phyloP scores from a whole-genome alignment of 345 rosid genomes.

The Microthlaspi erraticum region DNA sequence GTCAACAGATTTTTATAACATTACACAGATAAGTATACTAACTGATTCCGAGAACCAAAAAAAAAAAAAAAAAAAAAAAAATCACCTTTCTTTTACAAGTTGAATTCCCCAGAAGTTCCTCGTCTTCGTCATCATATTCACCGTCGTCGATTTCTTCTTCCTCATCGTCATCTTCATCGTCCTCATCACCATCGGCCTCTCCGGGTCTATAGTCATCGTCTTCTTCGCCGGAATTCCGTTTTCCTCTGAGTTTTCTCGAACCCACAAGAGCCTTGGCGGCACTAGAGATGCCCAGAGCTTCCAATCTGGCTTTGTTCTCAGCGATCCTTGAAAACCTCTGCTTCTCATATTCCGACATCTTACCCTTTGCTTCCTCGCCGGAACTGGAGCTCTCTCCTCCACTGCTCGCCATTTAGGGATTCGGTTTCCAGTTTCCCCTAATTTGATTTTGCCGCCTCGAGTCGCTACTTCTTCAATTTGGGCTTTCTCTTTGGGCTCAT shows the following conservation, averaged over 20 bases:
- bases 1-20: too few relatives aligned
- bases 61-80: too few relatives aligned
- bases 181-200: too few relatives aligned
- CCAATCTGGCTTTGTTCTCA: conserved; percentile 80
- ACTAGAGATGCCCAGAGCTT: conserved; percentile 72
- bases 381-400: conserved; percentile 40
- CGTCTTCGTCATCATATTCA: conserved; percentile 43
- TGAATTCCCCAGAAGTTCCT: conserved; percentile 42
- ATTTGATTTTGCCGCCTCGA: conserved; percentile 24
- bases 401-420: conserved; percentile 22
- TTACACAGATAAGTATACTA: too few relatives aligned
- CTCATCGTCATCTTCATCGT: too few relatives aligned
- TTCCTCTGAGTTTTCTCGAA: conserved; percentile 46
- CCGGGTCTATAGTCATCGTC: conserved; percentile 55
- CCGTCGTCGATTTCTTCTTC: conserved; percentile 34
- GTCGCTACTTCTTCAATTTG: neutral
- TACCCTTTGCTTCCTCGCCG: conserved; percentile 30
- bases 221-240: conserved; percentile 55
- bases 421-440: neutral
- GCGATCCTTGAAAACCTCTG: conserved; percentile 75
- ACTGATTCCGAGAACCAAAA: too few relatives aligned
- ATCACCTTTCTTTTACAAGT: conserved; percentile 50
- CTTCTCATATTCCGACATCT: conserved; percentile 66
- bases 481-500: conserved; percentile 1
- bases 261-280: conserved; percentile 57